Base-by-base conservation (phyloP, 306 rosid species). In the peach (Prunus persica) region DNA sequence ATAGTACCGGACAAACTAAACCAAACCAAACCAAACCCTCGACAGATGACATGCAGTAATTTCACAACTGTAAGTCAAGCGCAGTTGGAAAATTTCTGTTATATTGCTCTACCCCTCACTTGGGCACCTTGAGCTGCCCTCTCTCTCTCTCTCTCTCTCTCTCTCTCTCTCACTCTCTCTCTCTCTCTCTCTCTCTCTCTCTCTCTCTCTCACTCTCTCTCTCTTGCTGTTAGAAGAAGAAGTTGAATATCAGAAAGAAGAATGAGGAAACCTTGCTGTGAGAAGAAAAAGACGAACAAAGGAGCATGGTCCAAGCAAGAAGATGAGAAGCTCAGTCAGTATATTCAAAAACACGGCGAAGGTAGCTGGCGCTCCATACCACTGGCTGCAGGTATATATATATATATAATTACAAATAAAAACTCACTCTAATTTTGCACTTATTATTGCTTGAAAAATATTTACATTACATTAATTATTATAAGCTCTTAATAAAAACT, bases 351-450 rank as follows among this genome's bases (percentile, higher is more conserved):
- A 34, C 86, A 91, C 0, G 96, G 96, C 0, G 90, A 91, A 87
- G 96, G 96, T 6, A 84, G 89, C 34, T 91, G 96, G 96, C 79
- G 91, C 61, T 91, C 96, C 73, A 93, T 91, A 34, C 93, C 96
- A 1, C 87, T 84, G 50, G 89, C 93, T 14, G 96, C 96, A 6
- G 96, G 96, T 90, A 86, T 56, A 56, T 25, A 56, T 56, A 56
- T 25, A 56, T 56, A 25, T 1, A 34, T 5, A 34, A 34, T 34
- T 34, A 34, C 41, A 34, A 32, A 5, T 32, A 32, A 32, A 32
- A 32, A 32, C 38, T 32, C 28, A 9, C 28, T 56, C 22, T 62
- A 27, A 62, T 63, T 30, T 13, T 25, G 32, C 2, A 60, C 19
- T 13, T 10, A 24, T 27, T 16, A 6, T 69, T 69, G n/a, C 51